Conservation (phyloP, 768 basidiomycete species). For the Mycena metata region DNA sequence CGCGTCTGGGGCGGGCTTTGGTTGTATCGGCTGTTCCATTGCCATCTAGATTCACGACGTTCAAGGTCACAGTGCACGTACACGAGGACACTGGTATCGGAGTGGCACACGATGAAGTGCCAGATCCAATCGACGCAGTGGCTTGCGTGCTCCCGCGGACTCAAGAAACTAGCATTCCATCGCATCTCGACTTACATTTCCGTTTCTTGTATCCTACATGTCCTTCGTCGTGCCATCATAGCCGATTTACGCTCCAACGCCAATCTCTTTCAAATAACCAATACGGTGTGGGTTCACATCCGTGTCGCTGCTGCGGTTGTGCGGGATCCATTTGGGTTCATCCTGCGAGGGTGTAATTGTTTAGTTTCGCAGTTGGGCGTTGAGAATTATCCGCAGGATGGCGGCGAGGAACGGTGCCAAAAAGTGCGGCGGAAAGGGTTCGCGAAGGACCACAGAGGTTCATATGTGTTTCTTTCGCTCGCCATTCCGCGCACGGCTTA, state of each 20-base stretch:
- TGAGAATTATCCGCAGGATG: too few relatives aligned
- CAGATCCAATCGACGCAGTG: conserved; percentile 25
- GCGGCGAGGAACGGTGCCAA: too few relatives aligned
- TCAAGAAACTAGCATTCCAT: too few relatives aligned
- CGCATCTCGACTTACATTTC: too few relatives aligned
- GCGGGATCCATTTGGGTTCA: not conserved
- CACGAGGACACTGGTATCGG: conserved; percentile 34
- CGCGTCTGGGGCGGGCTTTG: not conserved
- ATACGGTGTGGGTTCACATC: not conserved
- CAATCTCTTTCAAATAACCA: not conserved
- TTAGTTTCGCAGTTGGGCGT: too few relatives aligned
- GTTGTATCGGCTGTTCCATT: conserved; percentile 16
- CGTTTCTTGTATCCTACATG: too few relatives aligned
- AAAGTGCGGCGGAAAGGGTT: too few relatives aligned
- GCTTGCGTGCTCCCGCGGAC: conserved; percentile 4
- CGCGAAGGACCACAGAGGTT: too few relatives aligned
- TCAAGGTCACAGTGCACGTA: not conserved
- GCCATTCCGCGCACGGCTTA: too few relatives aligned
- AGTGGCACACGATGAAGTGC: conserved; percentile 28
- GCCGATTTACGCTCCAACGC: not conserved
- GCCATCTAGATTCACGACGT: conserved; percentile 13
- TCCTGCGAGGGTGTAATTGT: not conserved
- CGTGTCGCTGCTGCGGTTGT: not conserved
- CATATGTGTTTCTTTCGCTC: too few relatives aligned
- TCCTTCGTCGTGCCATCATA: too few relatives aligned